Conservation (phyloP, 306 rosid species). For the Abrus pulchellus region DNA sequence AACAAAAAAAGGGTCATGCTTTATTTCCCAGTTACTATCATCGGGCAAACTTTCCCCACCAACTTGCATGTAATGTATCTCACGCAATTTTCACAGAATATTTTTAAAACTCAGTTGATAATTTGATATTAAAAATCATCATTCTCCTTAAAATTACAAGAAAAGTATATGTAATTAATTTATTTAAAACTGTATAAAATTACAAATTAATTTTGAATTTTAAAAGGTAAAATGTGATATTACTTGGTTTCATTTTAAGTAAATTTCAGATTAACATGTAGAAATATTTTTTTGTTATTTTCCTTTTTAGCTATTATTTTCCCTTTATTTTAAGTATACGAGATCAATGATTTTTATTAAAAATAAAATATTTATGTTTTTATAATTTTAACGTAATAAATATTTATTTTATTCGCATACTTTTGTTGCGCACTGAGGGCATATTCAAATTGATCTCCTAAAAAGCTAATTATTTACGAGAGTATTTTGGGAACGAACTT, state of each 20-base stretch:
- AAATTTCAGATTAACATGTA: too few species aligned
- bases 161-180: background rate
- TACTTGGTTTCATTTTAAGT: too few species aligned
- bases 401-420: too few species aligned
- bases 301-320: too few species aligned
- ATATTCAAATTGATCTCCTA: background rate
- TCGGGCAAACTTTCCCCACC: background rate
- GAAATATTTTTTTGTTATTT: too few species aligned
- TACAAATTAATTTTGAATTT: background rate
- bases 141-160: background rate
- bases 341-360: too few species aligned
- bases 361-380: too few species aligned
- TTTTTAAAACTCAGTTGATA: background rate
- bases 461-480: background rate
- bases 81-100: background rate
- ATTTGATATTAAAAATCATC: too few species aligned
- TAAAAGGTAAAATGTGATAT: too few species aligned
- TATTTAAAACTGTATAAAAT: background rate
- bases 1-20: slow-evolving; percentile 1
- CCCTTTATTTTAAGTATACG: too few species aligned
- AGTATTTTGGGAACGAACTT: background rate
- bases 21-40: background rate
- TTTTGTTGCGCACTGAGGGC: too few species aligned
- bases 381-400: too few species aligned
- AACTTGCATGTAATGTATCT: background rate